Conservation (phyloP, 148 eudicot genomes). For the Spergularia marina region DNA sequence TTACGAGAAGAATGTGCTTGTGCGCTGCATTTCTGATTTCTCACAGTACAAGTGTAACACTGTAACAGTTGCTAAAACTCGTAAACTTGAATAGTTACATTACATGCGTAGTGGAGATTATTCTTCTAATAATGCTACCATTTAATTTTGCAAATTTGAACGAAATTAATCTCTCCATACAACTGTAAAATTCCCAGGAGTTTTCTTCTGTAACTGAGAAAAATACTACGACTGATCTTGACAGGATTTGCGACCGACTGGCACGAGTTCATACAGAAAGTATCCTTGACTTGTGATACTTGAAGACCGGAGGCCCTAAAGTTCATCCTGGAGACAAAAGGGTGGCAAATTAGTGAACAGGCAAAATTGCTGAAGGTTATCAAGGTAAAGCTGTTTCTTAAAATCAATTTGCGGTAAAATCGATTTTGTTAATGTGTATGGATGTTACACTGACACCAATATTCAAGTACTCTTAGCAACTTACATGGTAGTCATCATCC, state of each 20-base stretch:
- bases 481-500: constrained; percentile 82
- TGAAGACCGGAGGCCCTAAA: constrained; percentile 20
- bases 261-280: background rate
- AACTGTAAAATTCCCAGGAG: too few species aligned
- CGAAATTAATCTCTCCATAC: too few species aligned
- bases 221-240: background rate
- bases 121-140: background rate
- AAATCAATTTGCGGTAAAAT: too few species aligned
- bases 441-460: too few species aligned
- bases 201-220: background rate
- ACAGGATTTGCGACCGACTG: background rate
- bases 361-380: background rate
- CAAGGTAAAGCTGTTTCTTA: too few species aligned
- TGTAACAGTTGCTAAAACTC: background rate
- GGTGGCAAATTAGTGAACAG: background rate
- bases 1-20: too few species aligned
- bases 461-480: constrained; percentile 12
- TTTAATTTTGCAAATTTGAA: too few species aligned
- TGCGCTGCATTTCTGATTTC: background rate
- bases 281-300: background rate
- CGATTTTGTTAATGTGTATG: too few species aligned
- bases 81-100: background rate
- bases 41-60: background rate
- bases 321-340: constrained; percentile 55
- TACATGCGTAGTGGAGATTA: background rate